Evolutionary conservation across 2,329 filamentous ascomycete genomes (phyloP).

Genomic region (Fusarium pseudograminearum): DNA sequence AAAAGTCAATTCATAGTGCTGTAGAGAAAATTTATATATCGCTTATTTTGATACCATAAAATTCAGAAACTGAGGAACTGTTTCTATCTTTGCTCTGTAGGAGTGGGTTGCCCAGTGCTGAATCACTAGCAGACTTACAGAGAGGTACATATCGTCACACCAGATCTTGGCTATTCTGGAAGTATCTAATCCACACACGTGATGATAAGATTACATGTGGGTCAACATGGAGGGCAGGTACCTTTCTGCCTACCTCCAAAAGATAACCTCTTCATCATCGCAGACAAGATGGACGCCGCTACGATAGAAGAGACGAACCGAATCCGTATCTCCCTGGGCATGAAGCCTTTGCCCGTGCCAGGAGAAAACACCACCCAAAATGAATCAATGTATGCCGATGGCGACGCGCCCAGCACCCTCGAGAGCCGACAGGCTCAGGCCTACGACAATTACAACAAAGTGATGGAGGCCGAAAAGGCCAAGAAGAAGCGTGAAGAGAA

Average conservation of each 20-base stretch:
- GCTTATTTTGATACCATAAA: neutral
- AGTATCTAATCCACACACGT: neutral
- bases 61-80: neutral
- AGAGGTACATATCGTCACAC: neutral
- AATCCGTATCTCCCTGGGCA: slow-evolving; percentile 86
- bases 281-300: slow-evolving; percentile 69
- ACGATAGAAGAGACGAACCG: slow-evolving; percentile 95
- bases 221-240: neutral
- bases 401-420: slow-evolving; percentile 81
- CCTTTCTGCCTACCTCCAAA: slow-evolving; percentile 3
- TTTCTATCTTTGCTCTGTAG: neutral
- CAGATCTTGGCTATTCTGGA: neutral
- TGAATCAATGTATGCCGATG: slow-evolving; percentile 67
- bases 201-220: neutral
- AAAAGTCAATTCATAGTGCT: neutral
- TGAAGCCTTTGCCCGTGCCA: slow-evolving; percentile 89
- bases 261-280: slow-evolving; percentile 8
- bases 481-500: slow-evolving; percentile 84
- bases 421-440: slow-evolving; percentile 81
- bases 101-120: neutral
- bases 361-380: slow-evolving; percentile 60
- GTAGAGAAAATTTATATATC: neutral
- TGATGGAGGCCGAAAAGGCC: slow-evolving; percentile 76
- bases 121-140: neutral
- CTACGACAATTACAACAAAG: slow-evolving; percentile 77